Conservation (phyloP, 2,329 filamentous ascomycete species). For the Sporothrix brunneoviolacea region DNA sequence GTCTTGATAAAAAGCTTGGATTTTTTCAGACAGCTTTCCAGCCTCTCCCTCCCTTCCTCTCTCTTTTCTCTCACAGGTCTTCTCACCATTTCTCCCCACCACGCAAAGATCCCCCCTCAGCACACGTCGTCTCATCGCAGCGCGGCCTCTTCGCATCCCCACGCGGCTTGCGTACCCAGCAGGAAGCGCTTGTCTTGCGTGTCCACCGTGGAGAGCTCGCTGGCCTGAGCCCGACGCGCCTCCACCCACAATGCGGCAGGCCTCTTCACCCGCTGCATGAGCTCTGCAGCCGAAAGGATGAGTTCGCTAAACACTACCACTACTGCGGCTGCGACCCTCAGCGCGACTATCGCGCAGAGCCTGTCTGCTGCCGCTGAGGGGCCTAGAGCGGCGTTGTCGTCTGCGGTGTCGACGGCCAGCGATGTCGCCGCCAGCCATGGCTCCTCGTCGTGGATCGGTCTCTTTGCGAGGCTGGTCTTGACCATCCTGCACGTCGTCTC, state of each 20-base stretch:
- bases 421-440: constrained; percentile 32
- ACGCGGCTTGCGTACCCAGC: neutral
- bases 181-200: neutral
- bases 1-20: constrained; percentile 5
- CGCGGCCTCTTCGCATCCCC: neutral
- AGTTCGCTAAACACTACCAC: constrained; percentile 8
- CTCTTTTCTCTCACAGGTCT: neutral
- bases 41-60: neutral
- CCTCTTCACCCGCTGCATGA: constrained; percentile 11
- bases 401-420: constrained; percentile 33
- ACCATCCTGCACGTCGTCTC: constrained; percentile 50
- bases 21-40: constrained; percentile 1
- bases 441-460: constrained; percentile 50
- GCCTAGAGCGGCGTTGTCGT: constrained; percentile 27
- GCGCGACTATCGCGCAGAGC: constrained; percentile 23
- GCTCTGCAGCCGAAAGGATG: constrained; percentile 17
- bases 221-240: neutral
- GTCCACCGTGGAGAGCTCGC: neutral
- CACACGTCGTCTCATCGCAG: too few relatives aligned
- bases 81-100: neutral
- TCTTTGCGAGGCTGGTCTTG: constrained; percentile 49
- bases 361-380: constrained; percentile 11
- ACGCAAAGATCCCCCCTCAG: too few relatives aligned
- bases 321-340: constrained; percentile 12
- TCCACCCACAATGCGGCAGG: constrained; percentile 12